Percentiles rank a stretch among this genome's conserved stretches.
These are phyloP conservation scores for Botrytis tulipae DNA, from an alignment of 2,329 filamentous ascomycete species.

Conservation along the genomic window DNA sequence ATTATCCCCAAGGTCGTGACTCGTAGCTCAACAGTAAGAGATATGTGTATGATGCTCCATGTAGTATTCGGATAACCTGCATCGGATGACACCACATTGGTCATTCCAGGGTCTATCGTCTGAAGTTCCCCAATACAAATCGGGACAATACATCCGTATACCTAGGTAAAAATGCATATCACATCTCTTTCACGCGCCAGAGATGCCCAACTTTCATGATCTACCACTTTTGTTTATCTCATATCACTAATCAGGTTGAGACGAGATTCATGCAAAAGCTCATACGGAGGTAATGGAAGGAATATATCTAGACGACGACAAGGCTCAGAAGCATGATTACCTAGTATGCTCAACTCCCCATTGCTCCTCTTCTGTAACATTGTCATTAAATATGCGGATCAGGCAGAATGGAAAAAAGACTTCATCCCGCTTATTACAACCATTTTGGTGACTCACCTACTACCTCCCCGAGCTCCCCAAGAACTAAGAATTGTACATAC, in stretches of 20 bases:
- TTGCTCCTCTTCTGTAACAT: not conserved
- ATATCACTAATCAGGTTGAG: not conserved
- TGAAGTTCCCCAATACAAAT: not conserved
- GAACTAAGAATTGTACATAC: not conserved
- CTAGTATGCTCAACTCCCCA: not conserved
- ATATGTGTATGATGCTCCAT: not conserved
- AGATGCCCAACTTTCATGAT: not conserved
- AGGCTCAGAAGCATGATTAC: not conserved
- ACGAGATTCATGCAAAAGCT: not conserved
- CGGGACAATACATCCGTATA: not conserved
- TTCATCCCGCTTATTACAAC: not conserved
- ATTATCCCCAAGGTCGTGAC: not conserved
- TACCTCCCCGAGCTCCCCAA: not conserved
- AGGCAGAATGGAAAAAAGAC: slow-evolving; percentile 1
- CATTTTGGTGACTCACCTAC: not conserved
- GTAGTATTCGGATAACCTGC: not conserved
- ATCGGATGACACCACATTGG: not conserved
- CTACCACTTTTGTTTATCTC: not conserved
- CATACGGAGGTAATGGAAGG: not conserved
- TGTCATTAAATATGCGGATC: not conserved
- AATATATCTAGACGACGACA: not conserved
- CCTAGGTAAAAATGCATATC: not conserved
- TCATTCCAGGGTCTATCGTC: not conserved
- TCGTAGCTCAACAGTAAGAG: not conserved
- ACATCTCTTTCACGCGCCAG: not conserved